A percentile compares a stretch with the other conserved stretches of the same genome.
Evolutionary conservation across 2,329 filamentous ascomycete species (phyloP).

Genomic region (Lachnellula cervina): DNA sequence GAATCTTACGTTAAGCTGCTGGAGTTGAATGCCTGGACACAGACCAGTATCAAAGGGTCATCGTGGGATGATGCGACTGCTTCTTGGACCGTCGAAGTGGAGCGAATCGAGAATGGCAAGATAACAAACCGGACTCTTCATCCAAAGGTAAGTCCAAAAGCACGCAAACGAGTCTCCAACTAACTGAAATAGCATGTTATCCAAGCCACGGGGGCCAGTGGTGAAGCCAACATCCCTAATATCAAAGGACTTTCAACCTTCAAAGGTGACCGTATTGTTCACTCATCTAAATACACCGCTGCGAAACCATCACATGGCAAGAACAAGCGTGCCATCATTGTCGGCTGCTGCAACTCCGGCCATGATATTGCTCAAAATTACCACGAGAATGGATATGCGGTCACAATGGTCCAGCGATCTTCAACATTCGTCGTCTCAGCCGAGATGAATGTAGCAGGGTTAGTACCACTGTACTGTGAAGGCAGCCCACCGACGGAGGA

Average conservation of each 20-base stretch:
- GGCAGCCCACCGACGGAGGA: slow-evolving; percentile 52
- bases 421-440: slow-evolving; percentile 60
- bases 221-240: slow-evolving; percentile 50
- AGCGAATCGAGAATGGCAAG: slow-evolving; percentile 31
- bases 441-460: slow-evolving; percentile 36
- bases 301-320: slow-evolving; percentile 39
- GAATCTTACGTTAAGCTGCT: slow-evolving; percentile 58
- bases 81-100: slow-evolving; percentile 51
- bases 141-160: slow-evolving; percentile 9
- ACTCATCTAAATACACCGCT: slow-evolving; percentile 56
- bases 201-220: slow-evolving; percentile 36
- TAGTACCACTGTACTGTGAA: slow-evolving; percentile 38
- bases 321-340: slow-evolving; percentile 57
- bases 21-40: slow-evolving; percentile 65
- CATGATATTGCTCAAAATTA: slow-evolving; percentile 68
- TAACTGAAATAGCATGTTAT: slow-evolving; percentile 24
- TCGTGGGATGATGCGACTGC: slow-evolving; percentile 41
- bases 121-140: slow-evolving; percentile 3
- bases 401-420: slow-evolving; percentile 66
- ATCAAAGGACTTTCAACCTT: slow-evolving; percentile 50
- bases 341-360: slow-evolving; percentile 64
- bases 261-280: slow-evolving; percentile 52
- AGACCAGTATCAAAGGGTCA: slow-evolving; percentile 43
- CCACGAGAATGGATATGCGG: slow-evolving; percentile 58
- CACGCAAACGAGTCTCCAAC: not conserved